These are phyloP conservation scores for Aspergillus transmontanensis DNA, from an alignment of 2,329 filamentous ascomycete species.

Conservation along the genomic window DNA sequence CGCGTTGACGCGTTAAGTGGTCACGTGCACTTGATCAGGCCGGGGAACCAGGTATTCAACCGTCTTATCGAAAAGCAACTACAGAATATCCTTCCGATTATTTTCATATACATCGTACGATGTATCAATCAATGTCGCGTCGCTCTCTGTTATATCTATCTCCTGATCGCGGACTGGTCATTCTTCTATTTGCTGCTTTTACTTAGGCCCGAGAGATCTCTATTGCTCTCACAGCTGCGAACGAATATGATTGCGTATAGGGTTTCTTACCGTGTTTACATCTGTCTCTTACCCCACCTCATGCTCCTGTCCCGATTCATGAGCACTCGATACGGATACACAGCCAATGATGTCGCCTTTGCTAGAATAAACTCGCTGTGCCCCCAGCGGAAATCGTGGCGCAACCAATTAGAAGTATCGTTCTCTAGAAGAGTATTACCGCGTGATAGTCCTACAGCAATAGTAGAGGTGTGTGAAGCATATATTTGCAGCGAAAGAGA, in stretches of 20 bases:
- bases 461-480: too few relatives aligned
- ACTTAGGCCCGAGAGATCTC: neutral
- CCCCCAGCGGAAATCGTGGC: neutral
- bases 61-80: too few relatives aligned
- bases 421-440: neutral
- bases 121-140: neutral
- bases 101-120: neutral
- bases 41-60: too few relatives aligned
- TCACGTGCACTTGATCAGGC: neutral
- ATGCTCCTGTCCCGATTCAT: neutral
- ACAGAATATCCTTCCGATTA: neutral
- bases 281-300: neutral
- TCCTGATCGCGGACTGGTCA: neutral
- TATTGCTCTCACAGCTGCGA: neutral
- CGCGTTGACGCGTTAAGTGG: constrained; percentile 39
- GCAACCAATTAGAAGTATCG: neutral
- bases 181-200: neutral
- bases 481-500: neutral
- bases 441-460: neutral
- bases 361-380: neutral
- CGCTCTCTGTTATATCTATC: neutral
- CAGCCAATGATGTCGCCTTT: neutral
- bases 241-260: neutral
- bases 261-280: neutral
- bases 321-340: neutral